A percentile compares a stretch with the other conserved stretches of the same genome.
Evolutionary conservation across 31 red algal genomes (phyloP).

Genomic region (Endocladia muricata): DNA sequence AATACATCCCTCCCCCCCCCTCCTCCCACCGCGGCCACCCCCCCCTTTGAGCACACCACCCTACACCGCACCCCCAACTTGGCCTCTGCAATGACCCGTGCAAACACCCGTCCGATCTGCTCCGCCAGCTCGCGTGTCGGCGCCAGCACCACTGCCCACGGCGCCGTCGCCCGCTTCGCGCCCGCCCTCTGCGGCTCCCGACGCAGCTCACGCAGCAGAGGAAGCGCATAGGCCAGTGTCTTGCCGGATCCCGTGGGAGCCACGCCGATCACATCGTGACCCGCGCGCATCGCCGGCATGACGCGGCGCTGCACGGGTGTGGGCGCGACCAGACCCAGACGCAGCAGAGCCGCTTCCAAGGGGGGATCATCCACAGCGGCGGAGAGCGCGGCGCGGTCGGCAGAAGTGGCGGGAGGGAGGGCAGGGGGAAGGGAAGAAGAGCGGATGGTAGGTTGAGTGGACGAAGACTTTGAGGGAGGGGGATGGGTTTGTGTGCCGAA

Average conservation of each 20-base stretch:
- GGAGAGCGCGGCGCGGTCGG: neutral
- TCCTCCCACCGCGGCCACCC: conserved; percentile 24
- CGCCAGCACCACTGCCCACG: conserved; percentile 45
- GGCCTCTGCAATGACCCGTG: neutral
- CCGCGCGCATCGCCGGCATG: conserved; percentile 32
- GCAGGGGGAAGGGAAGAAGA: neutral
- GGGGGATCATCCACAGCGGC: neutral
- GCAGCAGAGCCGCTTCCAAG: conserved; percentile 3
- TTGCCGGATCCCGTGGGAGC: conserved; percentile 84
- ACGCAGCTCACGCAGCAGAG: conserved; percentile 19
- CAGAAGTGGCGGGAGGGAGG: neutral
- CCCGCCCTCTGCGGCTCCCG: neutral
- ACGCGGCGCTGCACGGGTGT: conserved; percentile 37
- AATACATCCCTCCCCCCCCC: conserved; percentile 11
- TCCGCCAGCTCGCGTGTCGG: conserved; percentile 71
- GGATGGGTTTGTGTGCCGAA: too few species aligned
- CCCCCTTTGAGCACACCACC: conserved; percentile 10
- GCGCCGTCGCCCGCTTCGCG: neutral
- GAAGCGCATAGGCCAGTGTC: conserved; percentile 69
- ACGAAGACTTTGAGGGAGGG: neutral
- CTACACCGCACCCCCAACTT: neutral
- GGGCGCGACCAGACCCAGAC: neutral
- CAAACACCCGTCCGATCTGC: conserved; percentile 45
- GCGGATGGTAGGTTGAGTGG: neutral
- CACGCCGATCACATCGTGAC: conserved; percentile 50